Conservation (phyloP, 2,329 filamentous ascomycete species). For the Xylaria digitata region DNA sequence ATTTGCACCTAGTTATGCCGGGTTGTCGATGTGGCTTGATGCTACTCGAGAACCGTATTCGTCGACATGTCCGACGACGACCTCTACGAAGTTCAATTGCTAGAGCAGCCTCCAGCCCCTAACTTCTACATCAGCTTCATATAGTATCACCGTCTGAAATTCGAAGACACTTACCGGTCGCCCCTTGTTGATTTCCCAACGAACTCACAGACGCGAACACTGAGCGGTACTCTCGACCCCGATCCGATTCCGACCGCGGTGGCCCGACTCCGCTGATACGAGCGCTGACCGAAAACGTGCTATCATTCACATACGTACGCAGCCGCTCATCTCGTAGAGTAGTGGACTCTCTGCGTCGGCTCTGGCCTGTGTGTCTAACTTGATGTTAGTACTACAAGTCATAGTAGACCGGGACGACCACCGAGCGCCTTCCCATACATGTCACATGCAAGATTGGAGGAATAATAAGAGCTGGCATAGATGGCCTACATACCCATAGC, state of each 20-base stretch:
- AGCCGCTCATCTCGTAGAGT: not conserved
- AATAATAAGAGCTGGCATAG: not conserved
- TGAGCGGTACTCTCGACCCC: not conserved
- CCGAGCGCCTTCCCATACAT: not conserved
- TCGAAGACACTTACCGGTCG: not conserved
- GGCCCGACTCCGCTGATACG: not conserved
- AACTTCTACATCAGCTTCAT: conserved; percentile 6
- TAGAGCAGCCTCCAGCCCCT: not conserved
- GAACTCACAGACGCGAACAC: conserved; percentile 9
- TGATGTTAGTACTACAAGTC: conserved; percentile 5
- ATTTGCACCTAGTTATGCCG: not conserved
- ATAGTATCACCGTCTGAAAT: not conserved
- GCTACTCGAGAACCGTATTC: not conserved
- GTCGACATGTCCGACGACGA: not conserved
- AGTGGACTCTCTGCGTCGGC: not conserved
- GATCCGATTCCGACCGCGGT: conserved; percentile 7
- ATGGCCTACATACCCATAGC: conserved; percentile 15
- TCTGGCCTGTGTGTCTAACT: conserved; percentile 4
- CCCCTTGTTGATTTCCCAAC: not conserved
- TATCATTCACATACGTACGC: not conserved
- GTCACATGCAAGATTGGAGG: not conserved
- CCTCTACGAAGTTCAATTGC: not conserved
- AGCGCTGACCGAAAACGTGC: conserved; percentile 9
- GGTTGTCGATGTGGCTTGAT: not conserved
- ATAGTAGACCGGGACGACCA: not conserved